phyloP scores from a whole-genome alignment of 768 basidiomycete genomes.

The Hortiboletus campestris region DNA sequence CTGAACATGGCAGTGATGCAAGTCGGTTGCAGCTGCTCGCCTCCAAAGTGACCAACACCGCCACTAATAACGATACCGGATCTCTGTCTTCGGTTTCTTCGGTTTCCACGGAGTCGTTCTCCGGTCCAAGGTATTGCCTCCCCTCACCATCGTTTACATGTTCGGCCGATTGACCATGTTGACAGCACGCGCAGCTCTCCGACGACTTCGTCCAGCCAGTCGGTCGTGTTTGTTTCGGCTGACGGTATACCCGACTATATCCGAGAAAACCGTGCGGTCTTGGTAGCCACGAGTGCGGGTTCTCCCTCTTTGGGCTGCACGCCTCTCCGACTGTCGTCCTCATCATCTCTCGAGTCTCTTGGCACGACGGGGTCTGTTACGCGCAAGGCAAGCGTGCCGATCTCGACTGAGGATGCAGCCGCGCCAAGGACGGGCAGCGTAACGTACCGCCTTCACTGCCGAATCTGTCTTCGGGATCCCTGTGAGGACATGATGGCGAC shows the following conservation, averaged over 20 bases:
- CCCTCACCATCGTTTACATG: neutral
- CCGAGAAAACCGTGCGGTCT: constrained; percentile 29
- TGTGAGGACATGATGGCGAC: constrained; percentile 56
- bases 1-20: constrained; percentile 26
- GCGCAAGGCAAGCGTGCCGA: neutral
- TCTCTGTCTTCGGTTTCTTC: constrained; percentile 14
- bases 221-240: constrained; percentile 30
- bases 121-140: constrained; percentile 16
- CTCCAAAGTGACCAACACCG: constrained; percentile 1
- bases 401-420: neutral
- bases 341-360: constrained; percentile 25
- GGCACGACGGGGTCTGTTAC: neutral
- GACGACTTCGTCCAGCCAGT: constrained; percentile 17
- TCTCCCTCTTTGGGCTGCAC: constrained; percentile 21
- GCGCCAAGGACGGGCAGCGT: neutral
- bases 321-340: constrained; percentile 20
- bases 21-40: neutral
- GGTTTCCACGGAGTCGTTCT: constrained; percentile 8
- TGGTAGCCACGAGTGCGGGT: constrained; percentile 30
- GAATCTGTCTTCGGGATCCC: constrained; percentile 47
- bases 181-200: constrained; percentile 6
- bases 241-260: constrained; percentile 31
- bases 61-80: constrained; percentile 2
- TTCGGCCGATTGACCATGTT: neutral
- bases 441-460: constrained; percentile 42